These are phyloP conservation scores for Apophysomyces trapeziformis DNA, from an alignment of 371 early-diverging fungal species.

Conservation along the genomic window DNA sequence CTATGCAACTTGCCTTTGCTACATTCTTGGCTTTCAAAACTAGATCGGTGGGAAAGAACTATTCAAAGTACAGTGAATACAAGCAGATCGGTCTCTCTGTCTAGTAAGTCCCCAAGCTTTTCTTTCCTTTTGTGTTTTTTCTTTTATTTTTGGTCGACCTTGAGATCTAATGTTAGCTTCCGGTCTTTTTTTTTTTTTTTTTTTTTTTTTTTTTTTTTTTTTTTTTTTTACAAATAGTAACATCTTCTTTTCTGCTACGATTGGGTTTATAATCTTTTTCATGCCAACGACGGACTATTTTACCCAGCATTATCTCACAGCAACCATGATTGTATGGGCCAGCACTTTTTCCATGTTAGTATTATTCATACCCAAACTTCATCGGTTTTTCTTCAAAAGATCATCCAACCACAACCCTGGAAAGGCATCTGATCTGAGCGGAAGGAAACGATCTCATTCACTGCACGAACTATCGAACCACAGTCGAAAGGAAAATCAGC, in stretches of 20 bases:
- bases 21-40: conserved; percentile 61
- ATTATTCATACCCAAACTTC: conserved; percentile 60
- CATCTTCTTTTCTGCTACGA: conserved; percentile 57
- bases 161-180: neutral
- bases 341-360: conserved; percentile 58
- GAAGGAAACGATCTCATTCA: neutral
- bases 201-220: neutral
- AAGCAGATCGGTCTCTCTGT: conserved; percentile 63
- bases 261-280: conserved; percentile 56
- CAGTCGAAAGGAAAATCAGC: neutral
- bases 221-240: conserved; percentile 35
- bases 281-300: conserved; percentile 54
- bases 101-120: conserved; percentile 46
- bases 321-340: conserved; percentile 58
- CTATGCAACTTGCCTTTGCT: conserved; percentile 46
- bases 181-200: neutral
- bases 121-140: neutral
- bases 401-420: conserved; percentile 15
- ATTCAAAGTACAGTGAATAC: conserved; percentile 63
- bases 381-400: conserved; percentile 31
- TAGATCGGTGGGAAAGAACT: conserved; percentile 50
- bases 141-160: no score
- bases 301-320: conserved; percentile 56
- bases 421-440: conserved; percentile 32
- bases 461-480: conserved; percentile 6